phyloP scores from a whole-genome alignment of 495 filamentous ascomycete species.

The Penicillium subrubescens region DNA sequence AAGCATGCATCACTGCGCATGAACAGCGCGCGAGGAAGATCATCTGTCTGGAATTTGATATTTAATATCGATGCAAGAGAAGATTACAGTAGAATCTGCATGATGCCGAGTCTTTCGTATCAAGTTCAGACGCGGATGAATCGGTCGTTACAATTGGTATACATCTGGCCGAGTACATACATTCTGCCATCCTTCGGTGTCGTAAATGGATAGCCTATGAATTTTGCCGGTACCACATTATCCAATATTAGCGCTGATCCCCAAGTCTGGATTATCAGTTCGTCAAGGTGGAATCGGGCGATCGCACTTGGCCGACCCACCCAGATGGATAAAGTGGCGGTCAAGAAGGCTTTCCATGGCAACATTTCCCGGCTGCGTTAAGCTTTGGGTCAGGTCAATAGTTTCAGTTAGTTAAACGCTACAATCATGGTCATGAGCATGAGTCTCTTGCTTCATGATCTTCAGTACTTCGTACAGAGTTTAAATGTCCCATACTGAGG shows the following conservation, averaged over 20 bases:
- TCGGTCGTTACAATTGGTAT: neutral
- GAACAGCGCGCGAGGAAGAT: neutral
- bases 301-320: neutral
- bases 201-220: neutral
- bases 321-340: neutral
- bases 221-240: neutral
- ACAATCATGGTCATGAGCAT: neutral
- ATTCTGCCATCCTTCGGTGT: neutral
- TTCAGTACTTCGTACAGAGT: neutral
- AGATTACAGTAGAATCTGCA: neutral
- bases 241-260: neutral
- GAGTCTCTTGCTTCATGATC: neutral
- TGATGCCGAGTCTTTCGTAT: neutral
- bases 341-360: neutral
- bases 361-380: neutral
- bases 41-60: neutral
- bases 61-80: neutral
- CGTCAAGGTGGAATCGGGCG: neutral
- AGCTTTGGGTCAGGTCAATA: neutral
- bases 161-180: neutral
- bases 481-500: neutral
- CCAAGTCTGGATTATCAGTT: neutral
- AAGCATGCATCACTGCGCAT: neutral
- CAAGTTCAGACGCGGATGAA: neutral
- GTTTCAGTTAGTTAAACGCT: neutral